These are phyloP conservation scores for Naganishia randhawae DNA, from an alignment of 768 basidiomycete genomes.

Conservation along the genomic window DNA sequence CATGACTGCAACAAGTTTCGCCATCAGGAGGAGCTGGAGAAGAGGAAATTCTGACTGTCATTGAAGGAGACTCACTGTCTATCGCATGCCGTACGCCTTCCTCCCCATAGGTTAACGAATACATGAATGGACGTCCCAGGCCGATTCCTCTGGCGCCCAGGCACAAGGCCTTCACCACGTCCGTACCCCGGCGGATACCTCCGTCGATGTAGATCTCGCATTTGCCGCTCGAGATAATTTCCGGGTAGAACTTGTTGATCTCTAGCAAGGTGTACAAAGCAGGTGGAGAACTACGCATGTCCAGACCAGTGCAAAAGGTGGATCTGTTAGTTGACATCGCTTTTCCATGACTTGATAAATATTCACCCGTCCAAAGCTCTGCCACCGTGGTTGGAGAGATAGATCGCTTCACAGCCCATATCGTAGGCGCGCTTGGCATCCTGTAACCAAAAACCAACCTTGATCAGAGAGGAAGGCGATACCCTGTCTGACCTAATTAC, in stretches of 20 bases:
- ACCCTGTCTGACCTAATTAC: no score
- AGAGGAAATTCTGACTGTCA: no score
- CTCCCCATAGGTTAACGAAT: slow-evolving; percentile 51
- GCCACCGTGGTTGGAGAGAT: slow-evolving; percentile 88
- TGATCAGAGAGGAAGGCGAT: not conserved
- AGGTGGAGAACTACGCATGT: slow-evolving; percentile 40
- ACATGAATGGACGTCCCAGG: slow-evolving; percentile 52
- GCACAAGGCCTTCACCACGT: slow-evolving; percentile 84
- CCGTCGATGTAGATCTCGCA: slow-evolving; percentile 51
- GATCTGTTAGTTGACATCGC: no score
- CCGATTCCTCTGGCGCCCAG: slow-evolving; percentile 55
- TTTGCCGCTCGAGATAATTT: slow-evolving; percentile 69
- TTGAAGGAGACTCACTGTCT: slow-evolving; percentile 49
- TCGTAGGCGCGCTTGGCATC: slow-evolving; percentile 82
- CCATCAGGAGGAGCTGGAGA: no score
- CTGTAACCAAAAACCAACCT: slow-evolving; percentile 38
- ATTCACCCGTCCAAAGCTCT: slow-evolving; percentile 48
- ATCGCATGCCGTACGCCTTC: slow-evolving; percentile 50
- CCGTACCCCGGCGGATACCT: slow-evolving; percentile 74
- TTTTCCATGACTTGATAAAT: no score
- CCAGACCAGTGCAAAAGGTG: no score
- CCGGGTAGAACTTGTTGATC: slow-evolving; percentile 68
- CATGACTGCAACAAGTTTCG: slow-evolving; percentile 50
- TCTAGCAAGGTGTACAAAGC: slow-evolving; percentile 64
- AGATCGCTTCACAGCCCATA: slow-evolving; percentile 78